Evolutionary conservation across 1,284 basidiomycete species (phyloP).

Genomic region (Ceratobasidium sp.): DNA sequence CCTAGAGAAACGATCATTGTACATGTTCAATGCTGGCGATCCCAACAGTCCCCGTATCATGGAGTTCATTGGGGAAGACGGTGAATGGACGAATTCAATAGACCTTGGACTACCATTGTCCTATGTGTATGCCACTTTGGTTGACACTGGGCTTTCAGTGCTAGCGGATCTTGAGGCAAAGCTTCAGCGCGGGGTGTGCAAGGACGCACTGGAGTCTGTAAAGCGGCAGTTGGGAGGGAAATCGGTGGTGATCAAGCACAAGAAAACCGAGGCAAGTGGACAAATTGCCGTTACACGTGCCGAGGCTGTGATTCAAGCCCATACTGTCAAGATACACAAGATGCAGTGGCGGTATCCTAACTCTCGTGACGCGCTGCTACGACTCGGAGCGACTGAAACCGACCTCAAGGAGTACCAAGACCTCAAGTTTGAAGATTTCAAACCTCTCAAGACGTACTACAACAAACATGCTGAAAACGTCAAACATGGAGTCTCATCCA

Average conservation of each 20-base stretch:
- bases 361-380: conserved; percentile 7
- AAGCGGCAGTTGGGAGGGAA: conserved; percentile 6
- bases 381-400: background rate
- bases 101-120: conserved; percentile 10
- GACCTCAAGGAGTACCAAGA: background rate
- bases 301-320: background rate
- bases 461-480: background rate
- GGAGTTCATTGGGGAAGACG: background rate
- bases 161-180: conserved; percentile 4
- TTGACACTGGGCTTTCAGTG: background rate
- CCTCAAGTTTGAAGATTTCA: background rate
- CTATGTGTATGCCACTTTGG: background rate
- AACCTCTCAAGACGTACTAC: background rate
- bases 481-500: background rate
- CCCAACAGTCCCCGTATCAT: background rate
- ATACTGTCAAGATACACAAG: background rate
- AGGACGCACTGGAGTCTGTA: conserved; percentile 1
- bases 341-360: background rate
- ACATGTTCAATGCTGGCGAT: background rate
- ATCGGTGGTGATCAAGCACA: background rate
- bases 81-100: background rate
- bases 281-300: background rate
- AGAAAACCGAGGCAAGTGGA: background rate
- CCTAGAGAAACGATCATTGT: background rate
- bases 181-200: conserved; percentile 1